These are phyloP conservation scores for Ceratobasidium sp. DNA, from an alignment of 1,284 basidiomycete genomes.

Conservation along the genomic window DNA sequence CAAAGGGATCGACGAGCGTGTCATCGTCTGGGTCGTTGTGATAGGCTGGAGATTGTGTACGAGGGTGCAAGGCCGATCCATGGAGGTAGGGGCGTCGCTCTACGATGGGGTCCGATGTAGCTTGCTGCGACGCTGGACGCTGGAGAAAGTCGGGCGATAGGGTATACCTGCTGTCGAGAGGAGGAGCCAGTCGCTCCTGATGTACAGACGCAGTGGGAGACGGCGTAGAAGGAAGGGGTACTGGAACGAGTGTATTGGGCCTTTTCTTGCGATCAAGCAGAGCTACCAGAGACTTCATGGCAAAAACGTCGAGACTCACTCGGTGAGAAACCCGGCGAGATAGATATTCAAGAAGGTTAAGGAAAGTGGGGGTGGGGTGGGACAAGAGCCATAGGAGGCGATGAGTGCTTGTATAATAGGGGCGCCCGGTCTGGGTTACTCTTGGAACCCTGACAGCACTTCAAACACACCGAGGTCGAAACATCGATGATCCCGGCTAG, in stretches of 20 bases:
- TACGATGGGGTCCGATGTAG: constrained; percentile 10
- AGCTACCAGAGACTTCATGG: constrained; percentile 43
- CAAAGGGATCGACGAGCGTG: constrained; percentile 37
- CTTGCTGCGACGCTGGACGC: constrained; percentile 1
- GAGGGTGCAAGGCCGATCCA: background rate
- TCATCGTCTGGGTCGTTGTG: constrained; percentile 36
- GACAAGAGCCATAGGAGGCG: background rate
- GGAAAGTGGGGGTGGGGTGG: constrained; percentile 3
- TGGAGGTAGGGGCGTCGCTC: background rate
- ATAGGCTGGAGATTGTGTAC: constrained; percentile 22
- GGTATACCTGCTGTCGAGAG: background rate
- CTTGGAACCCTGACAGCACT: constrained; percentile 24
- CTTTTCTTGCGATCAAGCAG: constrained; percentile 39
- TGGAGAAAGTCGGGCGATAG: background rate
- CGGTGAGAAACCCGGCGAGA: constrained; percentile 34
- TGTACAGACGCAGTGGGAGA: background rate
- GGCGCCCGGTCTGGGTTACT: too few relatives aligned
- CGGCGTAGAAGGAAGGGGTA: background rate
- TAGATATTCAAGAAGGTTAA: background rate
- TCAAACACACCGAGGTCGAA: background rate
- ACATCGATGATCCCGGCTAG: background rate
- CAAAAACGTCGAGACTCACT: constrained; percentile 23
- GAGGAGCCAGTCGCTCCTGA: background rate
- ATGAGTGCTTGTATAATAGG: constrained; percentile 37
- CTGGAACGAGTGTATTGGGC: constrained; percentile 37